Evolutionary conservation across 2,329 filamentous ascomycete genomes (phyloP), one percentile per base, ranked within the genome.

Genomic region (Diplocarpon rosae): DNA sequence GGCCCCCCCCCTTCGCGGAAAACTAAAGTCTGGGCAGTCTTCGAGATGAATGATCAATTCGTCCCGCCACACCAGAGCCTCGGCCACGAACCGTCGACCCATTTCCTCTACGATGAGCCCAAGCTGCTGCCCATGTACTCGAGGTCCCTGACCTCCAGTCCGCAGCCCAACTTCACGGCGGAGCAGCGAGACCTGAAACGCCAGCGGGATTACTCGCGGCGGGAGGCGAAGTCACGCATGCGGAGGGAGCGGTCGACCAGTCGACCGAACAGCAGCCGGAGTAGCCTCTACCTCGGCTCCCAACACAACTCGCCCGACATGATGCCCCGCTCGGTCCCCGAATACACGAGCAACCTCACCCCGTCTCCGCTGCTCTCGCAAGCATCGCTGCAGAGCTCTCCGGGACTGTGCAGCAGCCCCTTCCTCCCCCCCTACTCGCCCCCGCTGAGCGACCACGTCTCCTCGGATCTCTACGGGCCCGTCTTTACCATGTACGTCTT

Each of bases 181-280:
- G 75, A 80, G 57, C 75, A 80, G 59, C 71, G 76, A 50, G 76
- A 78, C 56, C 59, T 80, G 34, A 80, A 76, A 63, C 69, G 75
- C 47, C 76, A 80, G 55, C 69, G 71, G 49, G 76, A 80, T 52
- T 73, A 72, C 53, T 72, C 68, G 36, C 71, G 78, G 46, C 68
- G 76, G 52, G 73, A 76, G 52, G 71, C 72, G 6, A 80, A 80
- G 58, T 60, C 72, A 13, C 69, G 75, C 47, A 65, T 71, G 39
- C 69, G 71, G 50, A 70, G 75, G 42, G 66, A 61, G 20, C 50
- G 59, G 34, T 62, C 60, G 16, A 37, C 52, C 20, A 63, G 59
- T 49, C 50, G 59, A 33, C 61, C 60, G 16, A 37, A 53, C 20
- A 63, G 59, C 50, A 61, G 57, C 39, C 39, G 53, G n/a, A 63